Conservation (phyloP, 2,329 filamentous ascomycete species). For the Emergomyces pasteurianus region DNA sequence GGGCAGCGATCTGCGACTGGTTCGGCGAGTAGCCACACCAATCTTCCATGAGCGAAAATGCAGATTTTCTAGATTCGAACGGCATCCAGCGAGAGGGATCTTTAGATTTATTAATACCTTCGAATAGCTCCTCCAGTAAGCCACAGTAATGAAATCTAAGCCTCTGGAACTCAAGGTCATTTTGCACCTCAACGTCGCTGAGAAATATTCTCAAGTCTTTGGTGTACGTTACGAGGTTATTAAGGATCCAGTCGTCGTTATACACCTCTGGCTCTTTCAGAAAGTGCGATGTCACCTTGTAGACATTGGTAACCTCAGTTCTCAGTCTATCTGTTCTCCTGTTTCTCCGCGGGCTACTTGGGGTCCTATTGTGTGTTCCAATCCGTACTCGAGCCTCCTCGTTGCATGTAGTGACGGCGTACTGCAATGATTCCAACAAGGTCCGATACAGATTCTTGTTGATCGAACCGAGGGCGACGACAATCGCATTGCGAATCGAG, state of each 20-base stretch:
- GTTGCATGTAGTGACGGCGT: constrained; percentile 72
- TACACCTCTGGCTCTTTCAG: constrained; percentile 66
- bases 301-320: constrained; percentile 92
- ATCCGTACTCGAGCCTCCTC: constrained; percentile 78
- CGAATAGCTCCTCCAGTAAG: constrained; percentile 82
- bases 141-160: constrained; percentile 89
- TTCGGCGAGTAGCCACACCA: constrained; percentile 98
- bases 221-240: constrained; percentile 77
- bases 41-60: constrained; percentile 94
- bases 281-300: constrained; percentile 86
- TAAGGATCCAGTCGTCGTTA: constrained; percentile 80
- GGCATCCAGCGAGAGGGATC: constrained; percentile 92
- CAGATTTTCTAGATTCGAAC: constrained; percentile 89
- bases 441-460: constrained; percentile 89
- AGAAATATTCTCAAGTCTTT: constrained; percentile 89
- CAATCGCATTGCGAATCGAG: constrained; percentile 78
- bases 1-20: constrained; percentile 64
- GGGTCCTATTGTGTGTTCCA: constrained; percentile 62
- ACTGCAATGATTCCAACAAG: constrained; percentile 77
- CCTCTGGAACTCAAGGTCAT: constrained; percentile 88
- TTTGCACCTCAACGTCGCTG: constrained; percentile 88
- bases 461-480: constrained; percentile 84
- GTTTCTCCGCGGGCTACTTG: constrained; percentile 70
- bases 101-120: constrained; percentile 73
- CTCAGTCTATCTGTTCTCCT: constrained; percentile 74